Evolutionary conservation across 1,284 basidiomycete species (phyloP).

Genomic region (Vanrija sp.): DNA sequence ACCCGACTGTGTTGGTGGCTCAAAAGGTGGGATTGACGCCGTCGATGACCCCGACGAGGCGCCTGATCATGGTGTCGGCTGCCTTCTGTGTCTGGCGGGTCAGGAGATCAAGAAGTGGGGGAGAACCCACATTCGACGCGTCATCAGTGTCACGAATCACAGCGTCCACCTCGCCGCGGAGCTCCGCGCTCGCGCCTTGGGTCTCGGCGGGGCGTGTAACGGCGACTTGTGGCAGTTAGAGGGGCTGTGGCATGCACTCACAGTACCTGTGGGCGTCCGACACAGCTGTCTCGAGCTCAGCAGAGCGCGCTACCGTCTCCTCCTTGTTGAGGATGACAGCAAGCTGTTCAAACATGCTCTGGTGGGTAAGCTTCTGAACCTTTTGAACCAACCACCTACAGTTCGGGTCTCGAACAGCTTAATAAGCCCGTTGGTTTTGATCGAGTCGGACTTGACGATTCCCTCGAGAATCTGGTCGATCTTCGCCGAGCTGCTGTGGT

Average conservation of each 20-base stretch:
- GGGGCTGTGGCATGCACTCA: too few species aligned
- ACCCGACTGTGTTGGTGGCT: too few species aligned
- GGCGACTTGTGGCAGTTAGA: background rate
- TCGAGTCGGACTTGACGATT: background rate
- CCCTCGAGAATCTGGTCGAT: background rate
- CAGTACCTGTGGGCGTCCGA: too few species aligned
- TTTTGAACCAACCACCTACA: too few species aligned
- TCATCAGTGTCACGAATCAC: background rate
- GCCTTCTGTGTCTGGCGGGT: background rate
- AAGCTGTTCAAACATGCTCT: background rate
- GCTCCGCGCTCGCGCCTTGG: background rate
- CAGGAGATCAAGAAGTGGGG: background rate
- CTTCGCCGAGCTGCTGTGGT: background rate
- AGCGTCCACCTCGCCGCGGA: background rate
- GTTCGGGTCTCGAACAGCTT: constrained; percentile 2
- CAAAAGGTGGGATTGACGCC: too few species aligned
- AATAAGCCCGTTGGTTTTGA: background rate
- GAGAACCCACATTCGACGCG: background rate
- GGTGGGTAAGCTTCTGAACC: too few species aligned
- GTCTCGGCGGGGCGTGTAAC: background rate
- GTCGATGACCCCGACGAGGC: background rate
- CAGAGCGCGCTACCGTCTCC: background rate
- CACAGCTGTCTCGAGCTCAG: background rate
- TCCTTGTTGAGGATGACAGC: background rate
- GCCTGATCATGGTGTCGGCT: background rate